phyloP scores from a whole-genome alignment of 2,329 filamentous ascomycete genomes.

The Xylaria sp. region DNA sequence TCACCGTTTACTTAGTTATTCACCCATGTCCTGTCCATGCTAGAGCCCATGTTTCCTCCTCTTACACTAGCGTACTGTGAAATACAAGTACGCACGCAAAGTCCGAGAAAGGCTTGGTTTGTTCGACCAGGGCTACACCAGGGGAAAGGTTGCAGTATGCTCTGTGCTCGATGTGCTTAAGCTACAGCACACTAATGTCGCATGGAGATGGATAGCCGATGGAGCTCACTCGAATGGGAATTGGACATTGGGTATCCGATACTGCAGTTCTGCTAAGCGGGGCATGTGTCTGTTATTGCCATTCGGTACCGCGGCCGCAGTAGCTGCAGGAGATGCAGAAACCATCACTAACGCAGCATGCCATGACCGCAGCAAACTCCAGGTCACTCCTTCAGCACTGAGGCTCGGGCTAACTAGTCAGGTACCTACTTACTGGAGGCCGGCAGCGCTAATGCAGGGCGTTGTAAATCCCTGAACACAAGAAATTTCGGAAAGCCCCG shows the following conservation, averaged over 20 bases:
- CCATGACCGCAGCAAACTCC: neutral
- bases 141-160: slow-evolving; percentile 28
- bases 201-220: slow-evolving; percentile 8
- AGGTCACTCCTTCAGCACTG: slow-evolving; percentile 13
- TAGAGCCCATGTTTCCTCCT: slow-evolving; percentile 7
- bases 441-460: slow-evolving; percentile 40
- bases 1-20: neutral
- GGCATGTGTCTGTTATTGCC: slow-evolving; percentile 1
- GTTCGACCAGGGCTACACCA: neutral
- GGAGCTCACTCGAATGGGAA: slow-evolving; percentile 17
- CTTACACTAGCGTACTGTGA: neutral
- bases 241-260: slow-evolving; percentile 11
- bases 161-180: slow-evolving; percentile 30
- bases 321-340: slow-evolving; percentile 20
- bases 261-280: slow-evolving; percentile 6
- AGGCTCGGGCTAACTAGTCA: too few relatives aligned
- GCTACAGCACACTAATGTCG: slow-evolving; percentile 31
- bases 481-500: slow-evolving; percentile 44
- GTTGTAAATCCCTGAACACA: slow-evolving; percentile 34
- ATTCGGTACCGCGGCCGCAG: slow-evolving; percentile 16
- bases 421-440: slow-evolving; percentile 7
- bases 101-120: neutral
- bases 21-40: neutral
- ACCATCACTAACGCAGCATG: slow-evolving; percentile 16
- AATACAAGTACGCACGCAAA: slow-evolving; percentile 2